Conservation (phyloP, 305 asterid genomes). For the Fraxinus sp. region DNA sequence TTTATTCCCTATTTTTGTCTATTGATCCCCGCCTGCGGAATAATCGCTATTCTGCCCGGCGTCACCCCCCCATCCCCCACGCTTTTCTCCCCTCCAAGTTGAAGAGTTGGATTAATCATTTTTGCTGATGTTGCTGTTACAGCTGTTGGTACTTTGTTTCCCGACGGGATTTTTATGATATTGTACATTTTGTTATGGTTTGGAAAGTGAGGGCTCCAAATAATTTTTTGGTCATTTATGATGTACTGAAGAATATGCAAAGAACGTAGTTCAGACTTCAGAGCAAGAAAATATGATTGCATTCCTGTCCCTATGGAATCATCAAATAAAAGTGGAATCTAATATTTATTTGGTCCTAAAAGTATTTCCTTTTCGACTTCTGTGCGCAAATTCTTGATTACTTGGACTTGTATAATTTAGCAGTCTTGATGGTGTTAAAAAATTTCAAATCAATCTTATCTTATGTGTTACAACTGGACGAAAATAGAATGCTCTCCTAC, state of each 20-base stretch:
- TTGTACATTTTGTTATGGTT: background rate
- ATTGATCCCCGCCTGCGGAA: too few relatives aligned
- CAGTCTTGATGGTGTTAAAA: background rate
- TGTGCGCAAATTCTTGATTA: background rate
- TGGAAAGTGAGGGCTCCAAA: background rate
- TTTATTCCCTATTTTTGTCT: too few relatives aligned
- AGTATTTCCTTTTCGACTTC: background rate
- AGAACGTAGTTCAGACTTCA: background rate
- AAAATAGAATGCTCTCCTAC: background rate
- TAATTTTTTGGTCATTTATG: background rate
- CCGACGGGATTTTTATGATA: background rate
- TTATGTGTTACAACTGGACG: background rate
- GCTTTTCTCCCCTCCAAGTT: background rate
- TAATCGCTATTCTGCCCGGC: too few relatives aligned
- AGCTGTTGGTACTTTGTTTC: background rate
- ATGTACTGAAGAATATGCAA: background rate
- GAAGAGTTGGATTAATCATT: background rate
- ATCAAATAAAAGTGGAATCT: background rate
- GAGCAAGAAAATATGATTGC: background rate
- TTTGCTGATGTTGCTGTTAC: background rate
- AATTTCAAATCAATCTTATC: background rate
- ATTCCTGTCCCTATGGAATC: background rate
- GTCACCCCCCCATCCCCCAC: background rate
- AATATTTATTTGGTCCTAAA: background rate
- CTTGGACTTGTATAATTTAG: slow-evolving; percentile 2